Percentiles rank a stretch among this genome's conserved stretches.
Evolutionary conservation across 2,329 filamentous ascomycete genomes (phyloP).

Genomic region (Cladophialophora exuberans): DNA sequence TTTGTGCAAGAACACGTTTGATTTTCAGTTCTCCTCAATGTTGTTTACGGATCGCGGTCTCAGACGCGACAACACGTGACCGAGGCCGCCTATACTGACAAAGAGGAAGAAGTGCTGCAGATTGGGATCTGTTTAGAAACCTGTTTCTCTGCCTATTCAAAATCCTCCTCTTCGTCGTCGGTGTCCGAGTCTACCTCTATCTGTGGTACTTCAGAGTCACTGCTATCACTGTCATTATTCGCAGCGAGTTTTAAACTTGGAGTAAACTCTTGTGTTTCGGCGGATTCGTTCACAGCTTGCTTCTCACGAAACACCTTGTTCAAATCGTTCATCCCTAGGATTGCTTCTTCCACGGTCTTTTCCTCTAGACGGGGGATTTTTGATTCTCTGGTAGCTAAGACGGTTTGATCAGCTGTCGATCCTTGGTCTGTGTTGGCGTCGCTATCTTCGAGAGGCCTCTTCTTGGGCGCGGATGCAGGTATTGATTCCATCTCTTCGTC

Average conservation of each 20-base stretch:
- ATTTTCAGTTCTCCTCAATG: too few species aligned
- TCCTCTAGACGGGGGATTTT: constrained; percentile 14
- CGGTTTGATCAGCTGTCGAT: background rate
- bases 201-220: constrained; percentile 54
- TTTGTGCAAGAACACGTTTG: too few species aligned
- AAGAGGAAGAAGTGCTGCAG: too few species aligned
- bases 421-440: background rate
- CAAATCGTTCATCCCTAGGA: background rate
- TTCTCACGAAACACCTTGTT: background rate
- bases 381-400: background rate
- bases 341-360: background rate
- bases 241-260: background rate
- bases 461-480: background rate
- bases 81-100: too few species aligned
- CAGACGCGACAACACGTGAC: too few species aligned
- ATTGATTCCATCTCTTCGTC: background rate
- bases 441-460: constrained; percentile 5
- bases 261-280: too few species aligned
- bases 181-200: constrained; percentile 53
- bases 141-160: constrained; percentile 25
- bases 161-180: constrained; percentile 50
- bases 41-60: too few species aligned
- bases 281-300: too few species aligned
- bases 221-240: constrained; percentile 40
- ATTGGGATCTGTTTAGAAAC: too few species aligned